Conservation (phyloP, 192 early-diverging fungal genomes). For the Tieghemiomyces parasiticus region DNA sequence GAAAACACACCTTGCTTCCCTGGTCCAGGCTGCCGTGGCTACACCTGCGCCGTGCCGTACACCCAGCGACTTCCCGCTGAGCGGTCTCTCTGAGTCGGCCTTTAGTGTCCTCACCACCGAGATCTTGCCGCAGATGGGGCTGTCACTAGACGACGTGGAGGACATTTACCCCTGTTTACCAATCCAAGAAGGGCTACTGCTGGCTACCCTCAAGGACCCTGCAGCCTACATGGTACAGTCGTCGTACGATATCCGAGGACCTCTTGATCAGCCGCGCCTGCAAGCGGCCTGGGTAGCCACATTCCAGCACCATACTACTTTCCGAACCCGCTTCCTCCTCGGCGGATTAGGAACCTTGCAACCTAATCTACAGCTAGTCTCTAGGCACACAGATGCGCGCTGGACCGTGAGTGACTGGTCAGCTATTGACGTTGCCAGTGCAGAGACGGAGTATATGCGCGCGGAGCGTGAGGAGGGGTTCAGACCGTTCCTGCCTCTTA, state of each 20-base stretch:
- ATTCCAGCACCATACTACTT: background rate
- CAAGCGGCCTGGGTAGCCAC: background rate
- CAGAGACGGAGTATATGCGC: background rate
- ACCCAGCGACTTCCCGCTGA: background rate
- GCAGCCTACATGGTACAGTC: constrained; percentile 9
- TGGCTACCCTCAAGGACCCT: constrained; percentile 1
- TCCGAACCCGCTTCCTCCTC: constrained; percentile 5
- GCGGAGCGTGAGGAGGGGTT: background rate
- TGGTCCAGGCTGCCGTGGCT: background rate
- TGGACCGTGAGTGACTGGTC: constrained; percentile 2
- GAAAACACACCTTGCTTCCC: background rate
- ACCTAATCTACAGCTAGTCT: background rate
- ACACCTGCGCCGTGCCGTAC: background rate
- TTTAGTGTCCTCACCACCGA: background rate
- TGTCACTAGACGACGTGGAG: background rate
- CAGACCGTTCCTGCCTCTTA: background rate
- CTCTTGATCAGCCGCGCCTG: background rate
- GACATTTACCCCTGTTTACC: background rate
- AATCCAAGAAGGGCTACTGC: background rate
- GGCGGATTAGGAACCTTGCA: background rate
- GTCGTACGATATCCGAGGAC: background rate
- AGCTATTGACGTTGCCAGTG: too few species aligned
- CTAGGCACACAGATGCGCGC: too few species aligned
- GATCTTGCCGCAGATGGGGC: background rate
- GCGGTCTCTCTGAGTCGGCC: background rate